phyloP scores from a whole-genome alignment of 2,329 filamentous ascomycete genomes.

The Neofusicoccum cordaticola region DNA sequence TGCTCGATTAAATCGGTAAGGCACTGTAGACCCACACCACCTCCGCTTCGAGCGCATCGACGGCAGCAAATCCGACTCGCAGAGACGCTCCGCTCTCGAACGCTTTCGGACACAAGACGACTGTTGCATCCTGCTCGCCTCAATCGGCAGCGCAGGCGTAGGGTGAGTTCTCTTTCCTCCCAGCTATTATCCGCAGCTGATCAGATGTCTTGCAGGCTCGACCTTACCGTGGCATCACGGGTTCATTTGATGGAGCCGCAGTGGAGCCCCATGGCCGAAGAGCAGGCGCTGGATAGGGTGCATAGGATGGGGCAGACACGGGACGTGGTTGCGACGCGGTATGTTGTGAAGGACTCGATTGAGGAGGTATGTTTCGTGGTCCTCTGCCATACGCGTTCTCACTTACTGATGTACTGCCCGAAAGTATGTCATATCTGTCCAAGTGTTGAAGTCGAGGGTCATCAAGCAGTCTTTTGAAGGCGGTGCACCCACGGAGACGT shows the following conservation, averaged over 20 bases:
- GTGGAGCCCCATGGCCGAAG: slow-evolving; percentile 37
- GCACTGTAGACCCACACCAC: slow-evolving; percentile 17
- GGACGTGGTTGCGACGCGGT: slow-evolving; percentile 29
- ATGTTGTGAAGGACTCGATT: slow-evolving; percentile 28
- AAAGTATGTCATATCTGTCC: not conserved
- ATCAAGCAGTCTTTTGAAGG: not conserved
- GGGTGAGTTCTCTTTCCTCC: slow-evolving; percentile 24
- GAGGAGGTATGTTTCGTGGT: slow-evolving; percentile 20
- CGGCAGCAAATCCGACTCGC: slow-evolving; percentile 20
- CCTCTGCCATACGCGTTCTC: no score
- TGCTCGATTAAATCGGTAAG: slow-evolving; percentile 28
- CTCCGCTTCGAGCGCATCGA: slow-evolving; percentile 28
- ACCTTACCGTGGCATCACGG: slow-evolving; percentile 29
- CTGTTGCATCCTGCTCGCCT: slow-evolving; percentile 31
- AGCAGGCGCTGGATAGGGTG: slow-evolving; percentile 33
- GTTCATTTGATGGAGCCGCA: slow-evolving; percentile 35
- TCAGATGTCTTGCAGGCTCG: slow-evolving; percentile 17
- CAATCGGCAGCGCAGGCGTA: slow-evolving; percentile 31
- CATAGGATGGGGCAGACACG: slow-evolving; percentile 31
- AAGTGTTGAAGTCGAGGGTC: not conserved
- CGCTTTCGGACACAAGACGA: slow-evolving; percentile 20
- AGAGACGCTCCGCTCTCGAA: slow-evolving; percentile 16
- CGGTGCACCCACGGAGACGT: not conserved
- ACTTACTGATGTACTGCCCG: not conserved
- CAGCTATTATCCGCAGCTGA: not conserved